Base-by-base conservation (phyloP, 768 basidiomycete species). In the Boletales sp. region DNA sequence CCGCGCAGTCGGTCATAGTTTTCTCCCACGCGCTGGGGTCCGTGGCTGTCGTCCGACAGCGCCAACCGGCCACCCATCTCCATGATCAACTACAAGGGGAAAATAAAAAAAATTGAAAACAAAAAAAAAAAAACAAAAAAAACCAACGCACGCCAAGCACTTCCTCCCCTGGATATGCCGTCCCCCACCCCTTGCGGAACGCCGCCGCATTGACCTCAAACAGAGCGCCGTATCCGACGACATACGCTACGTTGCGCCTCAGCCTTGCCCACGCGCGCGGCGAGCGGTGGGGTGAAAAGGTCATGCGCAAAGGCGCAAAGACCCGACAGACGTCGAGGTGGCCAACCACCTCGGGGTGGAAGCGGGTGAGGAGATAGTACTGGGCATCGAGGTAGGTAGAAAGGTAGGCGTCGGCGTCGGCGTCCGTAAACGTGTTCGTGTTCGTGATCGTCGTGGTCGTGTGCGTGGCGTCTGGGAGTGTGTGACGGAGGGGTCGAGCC, bases 31-130 rank as follows among this genome's bases (percentile, higher is more conserved):
- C 83, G 82, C 30, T 83, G 81, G 2, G 92, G 87, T 1, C 91
- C 93, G 61, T 99, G 96, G 46, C 94, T 94, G 70, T 98, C 96
- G 64, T 98, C 96, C 6, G 95, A 98, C 25, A 99, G 76, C 17
- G 86, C 80, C 55, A 96, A 81, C 19, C 82, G 80, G 3, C 94
- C 96, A 10, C 78, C 80, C 42, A 75, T 67, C 38, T 74, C 63
- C n/a, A 81, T 57, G 49, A 97, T 88, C 19, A 87, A 61, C 95
- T 97, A 63, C 49, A 44, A 50, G 50, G 30, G 15, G 21, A 30
- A 31, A n/a, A 18, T 12, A 13, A 19, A 17, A 3, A 28, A 28
- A 28, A 28, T 28, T 28, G 25, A 28, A 28, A 28, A 28, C 25
- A 7, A 7, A 28, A 4, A 28, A 28, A 28, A 19, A 31, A 15